Evolutionary conservation across 2,329 filamentous ascomycete species (phyloP), one percentile per base, ranked within the genome.

Genomic region (Conoideocrella luteorostrata): DNA sequence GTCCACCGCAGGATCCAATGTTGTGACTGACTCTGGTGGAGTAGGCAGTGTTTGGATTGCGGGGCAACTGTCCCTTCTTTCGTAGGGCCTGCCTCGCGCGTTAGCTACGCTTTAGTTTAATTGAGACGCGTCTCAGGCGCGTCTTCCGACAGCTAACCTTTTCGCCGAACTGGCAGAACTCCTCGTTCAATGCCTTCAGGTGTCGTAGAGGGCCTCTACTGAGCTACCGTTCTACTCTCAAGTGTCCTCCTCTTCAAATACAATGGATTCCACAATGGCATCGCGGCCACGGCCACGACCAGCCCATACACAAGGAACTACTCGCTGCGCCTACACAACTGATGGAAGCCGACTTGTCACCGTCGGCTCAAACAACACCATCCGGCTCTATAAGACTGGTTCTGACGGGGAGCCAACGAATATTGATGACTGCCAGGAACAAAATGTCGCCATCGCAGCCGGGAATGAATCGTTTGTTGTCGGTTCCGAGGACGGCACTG

Each of bases 401-500:
- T 93, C 86, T 30, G 86, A 95, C 67, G 90, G 89, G 55, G 93
- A 98, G 62, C 93, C 94, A 9, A 82, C 79, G 46, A 95, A 91
- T 45, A 84, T 98, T 45, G 91, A 97, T 61, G 88, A 96, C 51
- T 88, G 85, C 43, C 85, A 86, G 48, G 91, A 96, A 54, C 84
- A 87, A 51, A 95, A 95, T 59, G 74, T 86, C 17, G 82, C 84
- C 24, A 79, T 97, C 18, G 85, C 81, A 23, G 81, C 88, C 17
- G 79, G 80, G 28, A 77, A 91, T 58, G 80, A 85, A 47, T 89
- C 86, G 63, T 95, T 96, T 60, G 80, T 97, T 35, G 82, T 88
- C 49, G 93, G 89, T 22, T 87, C 88, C 17, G 91, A 98, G 64
- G 90, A 97, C 67, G 93, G 94, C 58, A 93, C 86, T n/a, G 88